phyloP scores from a whole-genome alignment of 352 stramenopile species.

The Thalassiosira exigua region DNA sequence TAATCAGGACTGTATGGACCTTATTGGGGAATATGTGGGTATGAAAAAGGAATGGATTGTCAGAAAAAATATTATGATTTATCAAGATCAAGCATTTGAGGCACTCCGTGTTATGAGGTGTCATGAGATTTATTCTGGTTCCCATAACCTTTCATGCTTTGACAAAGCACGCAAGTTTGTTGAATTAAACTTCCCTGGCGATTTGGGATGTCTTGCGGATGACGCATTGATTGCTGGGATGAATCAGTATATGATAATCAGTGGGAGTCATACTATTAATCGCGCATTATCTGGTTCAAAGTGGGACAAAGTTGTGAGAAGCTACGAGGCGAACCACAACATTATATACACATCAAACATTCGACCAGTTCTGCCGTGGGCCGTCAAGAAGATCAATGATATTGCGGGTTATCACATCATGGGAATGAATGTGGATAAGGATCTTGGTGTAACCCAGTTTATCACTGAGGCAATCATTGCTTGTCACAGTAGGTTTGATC shows the following conservation, averaged over 20 bases:
- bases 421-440: slow-evolving; percentile 5
- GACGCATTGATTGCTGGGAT: not conserved
- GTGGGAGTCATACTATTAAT: not conserved
- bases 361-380: slow-evolving; percentile 3
- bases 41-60: slow-evolving; percentile 32
- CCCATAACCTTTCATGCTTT: not conserved
- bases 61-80: not conserved
- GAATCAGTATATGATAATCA: not conserved
- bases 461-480: slow-evolving; percentile 10
- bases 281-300: slow-evolving; percentile 2
- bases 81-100: slow-evolving; percentile 29
- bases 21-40: slow-evolving; percentile 22
- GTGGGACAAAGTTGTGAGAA: slow-evolving; percentile 11
- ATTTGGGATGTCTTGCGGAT: not conserved
- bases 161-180: not conserved
- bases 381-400: slow-evolving; percentile 9
- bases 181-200: not conserved
- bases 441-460: slow-evolving; percentile 2
- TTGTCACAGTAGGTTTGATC: slow-evolving; percentile 1
- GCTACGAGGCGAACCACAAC: slow-evolving; percentile 9
- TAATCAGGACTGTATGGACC: slow-evolving; percentile 20
- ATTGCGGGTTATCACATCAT: slow-evolving; percentile 1
- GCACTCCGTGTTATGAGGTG: slow-evolving; percentile 4
- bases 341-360: slow-evolving; percentile 8
- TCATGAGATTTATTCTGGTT: not conserved